Evolutionary conservation across 2,329 filamentous ascomycete species (phyloP).

Genomic region (Hymenoscyphus salicellus): DNA sequence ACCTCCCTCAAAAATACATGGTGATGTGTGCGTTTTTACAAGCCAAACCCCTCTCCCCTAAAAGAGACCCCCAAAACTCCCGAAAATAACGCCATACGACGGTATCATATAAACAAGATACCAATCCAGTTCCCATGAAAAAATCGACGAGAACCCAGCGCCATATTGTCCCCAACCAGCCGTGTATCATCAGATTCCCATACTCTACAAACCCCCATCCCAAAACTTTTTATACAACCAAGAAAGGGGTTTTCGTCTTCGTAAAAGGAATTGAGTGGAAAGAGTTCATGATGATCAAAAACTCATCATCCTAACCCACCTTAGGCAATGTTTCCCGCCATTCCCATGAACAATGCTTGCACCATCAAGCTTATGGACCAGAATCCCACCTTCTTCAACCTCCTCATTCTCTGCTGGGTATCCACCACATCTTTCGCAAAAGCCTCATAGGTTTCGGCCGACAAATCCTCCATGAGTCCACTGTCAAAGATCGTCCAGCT

Average conservation of each 20-base stretch:
- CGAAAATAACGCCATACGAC: no score
- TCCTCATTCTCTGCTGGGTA: constrained; percentile 77
- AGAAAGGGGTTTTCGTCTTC: not conserved
- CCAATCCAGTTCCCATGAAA: no score
- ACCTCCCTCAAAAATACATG: no score
- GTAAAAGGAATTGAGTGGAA: constrained; percentile 5
- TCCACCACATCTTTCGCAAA: constrained; percentile 90
- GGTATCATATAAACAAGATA: no score
- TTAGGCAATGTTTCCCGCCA: constrained; percentile 75
- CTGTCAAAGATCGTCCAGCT: constrained; percentile 94
- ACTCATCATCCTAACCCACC: not conserved
- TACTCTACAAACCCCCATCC: not conserved
- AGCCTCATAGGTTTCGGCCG: constrained; percentile 89
- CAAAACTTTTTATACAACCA: constrained; percentile 2
- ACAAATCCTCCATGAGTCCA: constrained; percentile 88
- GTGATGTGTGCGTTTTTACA: no score
- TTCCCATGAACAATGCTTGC: constrained; percentile 90
- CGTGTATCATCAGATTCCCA: not conserved
- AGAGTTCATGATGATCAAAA: constrained; percentile 15
- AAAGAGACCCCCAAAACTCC: no score
- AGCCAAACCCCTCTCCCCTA: no score
- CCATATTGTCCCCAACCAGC: not conserved
- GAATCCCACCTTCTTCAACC: constrained; percentile 92
- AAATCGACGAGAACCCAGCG: no score
- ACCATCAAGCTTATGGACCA: constrained; percentile 92